Percentiles rank a stretch among this genome's conserved stretches.
Conservation (phyloP, 2,329 filamentous ascomycete species). For the Aspergillus viridinutans region DNA sequence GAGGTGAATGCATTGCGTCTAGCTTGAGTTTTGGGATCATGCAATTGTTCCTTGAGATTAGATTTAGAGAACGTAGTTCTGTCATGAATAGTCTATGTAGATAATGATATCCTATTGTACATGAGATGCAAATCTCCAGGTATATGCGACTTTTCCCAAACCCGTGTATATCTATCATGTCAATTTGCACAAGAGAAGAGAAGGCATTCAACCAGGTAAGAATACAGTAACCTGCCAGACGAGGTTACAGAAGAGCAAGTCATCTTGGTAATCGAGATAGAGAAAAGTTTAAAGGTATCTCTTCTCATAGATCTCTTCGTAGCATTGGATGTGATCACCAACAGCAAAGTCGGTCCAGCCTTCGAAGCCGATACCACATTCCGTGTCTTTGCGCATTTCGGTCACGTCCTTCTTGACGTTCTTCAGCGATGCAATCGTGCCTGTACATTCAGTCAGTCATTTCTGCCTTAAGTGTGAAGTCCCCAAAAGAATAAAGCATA, state of each 20-base stretch:
- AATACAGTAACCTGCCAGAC: conserved; percentile 7
- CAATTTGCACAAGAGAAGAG: conserved; percentile 4
- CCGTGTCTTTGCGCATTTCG: conserved; percentile 87
- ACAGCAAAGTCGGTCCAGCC: conserved; percentile 71
- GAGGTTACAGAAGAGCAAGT: neutral
- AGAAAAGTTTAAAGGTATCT: conserved; percentile 42
- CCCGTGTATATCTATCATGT: neutral
- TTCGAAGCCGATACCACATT: conserved; percentile 86
- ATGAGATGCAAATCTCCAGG: conserved; percentile 1
- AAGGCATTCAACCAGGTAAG: conserved; percentile 3
- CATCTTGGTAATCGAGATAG: neutral
- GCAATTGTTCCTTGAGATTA: neutral
- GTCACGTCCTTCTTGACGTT: conserved; percentile 86
- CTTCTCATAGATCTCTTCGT: conserved; percentile 73
- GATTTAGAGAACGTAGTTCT: neutral
- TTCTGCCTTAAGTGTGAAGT: conserved; percentile 1
- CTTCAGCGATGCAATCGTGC: conserved; percentile 75
- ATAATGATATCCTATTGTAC: conserved; percentile 8
- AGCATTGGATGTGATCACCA: conserved; percentile 84
- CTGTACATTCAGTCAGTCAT: conserved; percentile 44
- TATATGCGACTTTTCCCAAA: neutral
- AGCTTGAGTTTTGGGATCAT: no score
- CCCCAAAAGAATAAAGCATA: conserved; percentile 45
- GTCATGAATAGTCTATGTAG: conserved; percentile 4
- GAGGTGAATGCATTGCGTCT: conserved; percentile 27